Evolutionary conservation across 805 yeast genomes (phyloP), one percentile per base, ranked within the genome.

Genomic region (Vanderwaltozyma verrucispora): DNA sequence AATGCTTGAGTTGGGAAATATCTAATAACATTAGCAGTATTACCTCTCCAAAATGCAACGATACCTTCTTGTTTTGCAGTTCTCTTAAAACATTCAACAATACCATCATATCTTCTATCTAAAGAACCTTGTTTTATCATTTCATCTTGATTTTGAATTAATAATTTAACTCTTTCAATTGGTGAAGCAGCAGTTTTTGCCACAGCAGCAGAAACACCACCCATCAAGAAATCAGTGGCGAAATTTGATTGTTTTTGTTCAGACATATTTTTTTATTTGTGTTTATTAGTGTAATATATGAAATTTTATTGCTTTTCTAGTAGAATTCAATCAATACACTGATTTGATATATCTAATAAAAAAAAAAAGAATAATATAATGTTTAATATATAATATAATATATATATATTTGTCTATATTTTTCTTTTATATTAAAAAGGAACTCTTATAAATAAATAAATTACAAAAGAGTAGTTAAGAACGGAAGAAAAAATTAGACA

Each of bases 1-100:
- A 87, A 78, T 60, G 96, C 96, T 74, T 87, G 96, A 68, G 96
- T 88, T 69, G 96, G 96, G 94, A 87, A 87, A 80, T 88, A 87
- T 77, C 96, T 84, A 74, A 87, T 80, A 66, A 87, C 96, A 72
- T 87, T 87, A 62, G 96, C 96, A 52, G 96, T 88, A 88, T 87
- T 87, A 78, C 96, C 96, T 82, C 96, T 82, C 96, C 96, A 87
- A 89, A 87, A 86, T 49, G 96, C 71, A 53, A 70, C 74, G 49
- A 83, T 61, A 79, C 96, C 96, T 75, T 87, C 96, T 55, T 81
- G 85, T 56, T 83, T 81, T 51, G 88, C 81, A 55, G 96, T 88
- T 77, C 96, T 83, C 61, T 65, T 77, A 94, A 88, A 87, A 74
- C 95, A 85, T 64, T 87, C 96, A 48, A 56, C 70, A 51, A 87